Conservation (phyloP, 2,329 filamentous ascomycete species). For the Cladophialophora psammophila region DNA sequence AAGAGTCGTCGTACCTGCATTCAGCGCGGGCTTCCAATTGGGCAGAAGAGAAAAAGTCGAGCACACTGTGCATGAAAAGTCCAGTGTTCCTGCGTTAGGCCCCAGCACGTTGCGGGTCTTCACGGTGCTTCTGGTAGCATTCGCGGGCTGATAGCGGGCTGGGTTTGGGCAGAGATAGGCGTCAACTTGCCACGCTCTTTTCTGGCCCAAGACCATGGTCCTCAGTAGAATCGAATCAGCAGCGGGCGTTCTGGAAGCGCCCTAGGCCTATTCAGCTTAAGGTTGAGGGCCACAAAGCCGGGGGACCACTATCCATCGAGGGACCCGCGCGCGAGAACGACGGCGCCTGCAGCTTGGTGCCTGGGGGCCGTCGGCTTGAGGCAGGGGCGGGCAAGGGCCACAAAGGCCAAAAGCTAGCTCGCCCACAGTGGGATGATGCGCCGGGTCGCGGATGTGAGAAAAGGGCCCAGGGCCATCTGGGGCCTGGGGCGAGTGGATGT, state of each 20-base stretch:
- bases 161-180: constrained; percentile 23
- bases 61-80: constrained; percentile 16
- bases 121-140: constrained; percentile 30
- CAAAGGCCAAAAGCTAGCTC: constrained; percentile 3
- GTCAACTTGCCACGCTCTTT: constrained; percentile 25
- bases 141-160: constrained; percentile 18
- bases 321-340: constrained; percentile 29
- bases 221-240: constrained; percentile 33
- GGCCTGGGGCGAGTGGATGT: constrained; percentile 20
- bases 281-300: constrained; percentile 9
- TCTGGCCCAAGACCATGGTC: constrained; percentile 18
- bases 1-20: constrained; percentile 37
- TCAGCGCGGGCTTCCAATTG: constrained; percentile 21
- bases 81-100: constrained; percentile 36
- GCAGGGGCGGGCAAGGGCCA: constrained; percentile 29
- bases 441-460: constrained; percentile 27
- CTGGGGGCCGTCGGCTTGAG: constrained; percentile 30
- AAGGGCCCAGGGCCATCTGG: constrained; percentile 10
- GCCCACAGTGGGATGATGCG: constrained; percentile 12
- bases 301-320: constrained; percentile 17
- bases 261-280: constrained; percentile 28
- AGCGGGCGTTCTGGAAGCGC: constrained; percentile 33
- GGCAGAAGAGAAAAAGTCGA: constrained; percentile 8
- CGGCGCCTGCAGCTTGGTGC: constrained; percentile 26
- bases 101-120: constrained; percentile 27